Conservation (phyloP, 192 early-diverging fungal species). For the Rhizophagus sp. region DNA sequence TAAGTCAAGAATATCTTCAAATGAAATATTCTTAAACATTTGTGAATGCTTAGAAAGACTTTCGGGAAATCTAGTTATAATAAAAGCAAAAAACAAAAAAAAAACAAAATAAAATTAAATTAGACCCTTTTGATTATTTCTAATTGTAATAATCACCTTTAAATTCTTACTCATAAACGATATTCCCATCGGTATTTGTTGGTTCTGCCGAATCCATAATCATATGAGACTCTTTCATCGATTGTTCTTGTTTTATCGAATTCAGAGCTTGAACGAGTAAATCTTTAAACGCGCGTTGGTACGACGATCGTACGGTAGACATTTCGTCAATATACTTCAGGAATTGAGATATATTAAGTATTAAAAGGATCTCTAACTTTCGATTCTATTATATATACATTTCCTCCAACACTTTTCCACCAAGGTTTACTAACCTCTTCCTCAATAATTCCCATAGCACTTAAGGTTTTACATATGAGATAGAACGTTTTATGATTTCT, state of each 20-base stretch:
- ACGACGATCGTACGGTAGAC: constrained; percentile 76
- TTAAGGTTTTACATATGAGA: constrained; percentile 84
- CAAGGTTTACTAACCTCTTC: constrained; percentile 47
- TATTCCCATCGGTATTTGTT: constrained; percentile 30
- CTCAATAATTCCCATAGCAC: constrained; percentile 80
- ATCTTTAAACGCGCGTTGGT: constrained; percentile 83
- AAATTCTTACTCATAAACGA: constrained; percentile 33
- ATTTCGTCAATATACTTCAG: constrained; percentile 74
- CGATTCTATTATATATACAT: background rate
- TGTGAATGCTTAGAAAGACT: background rate
- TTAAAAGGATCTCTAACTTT: background rate
- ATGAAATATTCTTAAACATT: constrained; percentile 30
- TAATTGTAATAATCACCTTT: constrained; percentile 8
- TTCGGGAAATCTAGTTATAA: background rate
- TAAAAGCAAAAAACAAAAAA: background rate
- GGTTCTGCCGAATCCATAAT: constrained; percentile 48
- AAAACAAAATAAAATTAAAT: background rate
- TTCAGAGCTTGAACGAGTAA: constrained; percentile 80
- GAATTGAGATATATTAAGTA: constrained; percentile 1
- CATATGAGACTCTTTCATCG: constrained; percentile 46
- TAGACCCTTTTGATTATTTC: constrained; percentile 1
- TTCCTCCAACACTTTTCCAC: background rate
- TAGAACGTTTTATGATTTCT: constrained; percentile 85
- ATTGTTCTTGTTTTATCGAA: constrained; percentile 56
- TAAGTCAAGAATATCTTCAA: constrained; percentile 57